These are phyloP conservation scores for Ogataea polymorpha DNA, from an alignment of 805 yeast species.

Conservation along the genomic window DNA sequence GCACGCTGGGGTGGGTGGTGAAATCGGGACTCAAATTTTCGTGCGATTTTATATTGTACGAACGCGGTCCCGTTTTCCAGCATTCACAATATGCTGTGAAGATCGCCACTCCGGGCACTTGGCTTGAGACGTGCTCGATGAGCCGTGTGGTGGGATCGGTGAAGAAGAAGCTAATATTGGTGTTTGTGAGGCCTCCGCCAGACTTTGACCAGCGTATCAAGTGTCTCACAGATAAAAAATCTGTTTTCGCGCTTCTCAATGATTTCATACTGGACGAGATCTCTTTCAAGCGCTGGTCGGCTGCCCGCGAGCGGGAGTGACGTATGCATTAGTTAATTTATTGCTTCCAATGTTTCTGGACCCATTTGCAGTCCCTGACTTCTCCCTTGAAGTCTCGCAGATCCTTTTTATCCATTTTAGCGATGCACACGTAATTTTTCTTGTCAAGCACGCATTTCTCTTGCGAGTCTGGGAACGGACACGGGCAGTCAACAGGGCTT, in stretches of 20 bases:
- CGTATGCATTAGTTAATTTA: slow-evolving; percentile 20
- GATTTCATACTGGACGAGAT: slow-evolving; percentile 50
- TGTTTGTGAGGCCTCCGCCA: slow-evolving; percentile 43
- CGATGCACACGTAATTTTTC: slow-evolving; percentile 69
- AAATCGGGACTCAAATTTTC: slow-evolving; percentile 92
- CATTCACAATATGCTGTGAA: slow-evolving; percentile 84
- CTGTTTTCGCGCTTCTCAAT: neutral
- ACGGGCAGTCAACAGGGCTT: slow-evolving; percentile 73
- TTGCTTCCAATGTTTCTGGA: slow-evolving; percentile 66
- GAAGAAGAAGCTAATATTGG: slow-evolving; percentile 68
- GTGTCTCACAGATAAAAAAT: neutral
- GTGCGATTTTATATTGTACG: slow-evolving; percentile 76
- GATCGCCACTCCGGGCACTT: slow-evolving; percentile 23
- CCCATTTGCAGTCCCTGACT: slow-evolving; percentile 85
- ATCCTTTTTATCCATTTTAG: slow-evolving; percentile 55
- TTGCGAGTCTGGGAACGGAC: slow-evolving; percentile 85
- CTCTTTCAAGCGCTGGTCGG: slow-evolving; percentile 77
- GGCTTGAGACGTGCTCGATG: slow-evolving; percentile 64
- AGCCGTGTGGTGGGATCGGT: slow-evolving; percentile 87
- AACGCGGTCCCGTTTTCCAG: slow-evolving; percentile 90
- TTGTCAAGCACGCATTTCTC: slow-evolving; percentile 68
- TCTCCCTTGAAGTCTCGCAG: slow-evolving; percentile 39
- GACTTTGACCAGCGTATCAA: neutral
- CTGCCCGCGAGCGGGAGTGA: slow-evolving; percentile 77
- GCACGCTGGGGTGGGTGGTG: slow-evolving; percentile 93